Percentiles rank a stretch among this genome's conserved stretches.
Conservation (phyloP, 768 basidiomycete genomes). For the Kwoniella europaea region DNA sequence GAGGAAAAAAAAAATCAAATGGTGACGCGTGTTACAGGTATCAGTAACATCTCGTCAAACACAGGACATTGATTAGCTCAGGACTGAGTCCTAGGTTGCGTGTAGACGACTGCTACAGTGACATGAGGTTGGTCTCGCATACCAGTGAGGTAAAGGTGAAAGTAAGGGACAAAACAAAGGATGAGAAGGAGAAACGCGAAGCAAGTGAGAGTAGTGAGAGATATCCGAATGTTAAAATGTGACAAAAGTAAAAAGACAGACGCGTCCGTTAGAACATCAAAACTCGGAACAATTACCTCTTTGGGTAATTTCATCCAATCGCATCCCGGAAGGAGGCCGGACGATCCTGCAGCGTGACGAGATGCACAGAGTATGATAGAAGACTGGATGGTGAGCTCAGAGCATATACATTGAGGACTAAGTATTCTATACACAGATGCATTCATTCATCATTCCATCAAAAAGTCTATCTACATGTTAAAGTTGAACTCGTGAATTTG, state of each 20-base stretch:
- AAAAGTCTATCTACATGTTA: not conserved
- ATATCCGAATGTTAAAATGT: constrained; percentile 13
- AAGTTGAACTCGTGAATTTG: not conserved
- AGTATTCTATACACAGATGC: not conserved
- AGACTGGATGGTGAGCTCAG: no score
- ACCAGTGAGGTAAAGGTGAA: not conserved
- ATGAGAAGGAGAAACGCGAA: not conserved
- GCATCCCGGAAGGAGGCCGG: not conserved
- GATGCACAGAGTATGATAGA: not conserved
- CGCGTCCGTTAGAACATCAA: constrained; percentile 6
- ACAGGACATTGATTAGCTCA: constrained; percentile 14
- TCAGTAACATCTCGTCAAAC: constrained; percentile 10
- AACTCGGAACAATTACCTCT: not conserved
- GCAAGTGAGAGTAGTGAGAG: not conserved
- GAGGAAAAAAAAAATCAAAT: not conserved
- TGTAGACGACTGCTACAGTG: not conserved
- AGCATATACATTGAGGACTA: no score
- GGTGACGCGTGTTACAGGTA: constrained; percentile 9
- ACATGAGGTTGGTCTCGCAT: no score
- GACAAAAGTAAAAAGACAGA: constrained; percentile 19
- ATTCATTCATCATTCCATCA: not conserved
- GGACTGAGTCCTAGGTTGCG: constrained; percentile 1
- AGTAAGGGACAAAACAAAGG: not conserved
- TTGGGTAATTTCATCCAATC: not conserved
- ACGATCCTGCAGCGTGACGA: not conserved